Percentiles rank a stretch among this genome's conserved stretches.
Conservation (phyloP, 148 eudicot genomes). For the Chenopodium quinoa region DNA sequence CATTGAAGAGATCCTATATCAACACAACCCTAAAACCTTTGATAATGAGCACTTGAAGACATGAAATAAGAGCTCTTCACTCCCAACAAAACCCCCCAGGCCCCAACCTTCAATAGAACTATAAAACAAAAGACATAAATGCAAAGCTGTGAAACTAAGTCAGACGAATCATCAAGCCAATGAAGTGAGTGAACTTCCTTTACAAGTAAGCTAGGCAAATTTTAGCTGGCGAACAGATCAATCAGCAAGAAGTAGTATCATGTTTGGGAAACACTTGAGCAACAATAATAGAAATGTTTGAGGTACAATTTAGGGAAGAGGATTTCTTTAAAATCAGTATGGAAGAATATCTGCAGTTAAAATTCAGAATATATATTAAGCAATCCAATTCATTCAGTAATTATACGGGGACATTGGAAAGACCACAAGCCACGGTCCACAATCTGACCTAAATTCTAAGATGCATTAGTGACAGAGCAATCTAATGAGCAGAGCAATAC, state of each 20-base stretch:
- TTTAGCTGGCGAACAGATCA: neutral
- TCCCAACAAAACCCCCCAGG: too few relatives aligned
- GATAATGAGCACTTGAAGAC: too few relatives aligned
- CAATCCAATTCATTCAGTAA: neutral
- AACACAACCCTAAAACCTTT: too few relatives aligned
- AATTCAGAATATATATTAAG: neutral
- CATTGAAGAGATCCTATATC: too few relatives aligned
- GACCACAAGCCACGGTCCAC: neutral
- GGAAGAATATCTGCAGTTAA: neutral
- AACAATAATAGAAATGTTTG: neutral
- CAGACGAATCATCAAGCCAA: neutral
- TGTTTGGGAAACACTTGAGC: too few relatives aligned
- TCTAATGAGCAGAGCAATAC: slow-evolving; percentile 21
- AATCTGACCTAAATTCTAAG: neutral
- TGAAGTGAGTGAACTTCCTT: neutral
- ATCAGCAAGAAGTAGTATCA: neutral
- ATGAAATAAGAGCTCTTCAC: too few relatives aligned
- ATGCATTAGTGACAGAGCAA: neutral
- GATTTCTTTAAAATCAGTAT: too few relatives aligned
- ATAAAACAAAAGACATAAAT: too few relatives aligned
- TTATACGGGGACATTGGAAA: neutral
- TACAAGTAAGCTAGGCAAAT: neutral
- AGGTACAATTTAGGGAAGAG: neutral
- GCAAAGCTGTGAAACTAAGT: neutral
- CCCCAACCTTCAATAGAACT: too few relatives aligned